These are phyloP conservation scores for Conticribra weissflogii DNA, from an alignment of 108 stramenopile genomes.

Conservation along the genomic window DNA sequence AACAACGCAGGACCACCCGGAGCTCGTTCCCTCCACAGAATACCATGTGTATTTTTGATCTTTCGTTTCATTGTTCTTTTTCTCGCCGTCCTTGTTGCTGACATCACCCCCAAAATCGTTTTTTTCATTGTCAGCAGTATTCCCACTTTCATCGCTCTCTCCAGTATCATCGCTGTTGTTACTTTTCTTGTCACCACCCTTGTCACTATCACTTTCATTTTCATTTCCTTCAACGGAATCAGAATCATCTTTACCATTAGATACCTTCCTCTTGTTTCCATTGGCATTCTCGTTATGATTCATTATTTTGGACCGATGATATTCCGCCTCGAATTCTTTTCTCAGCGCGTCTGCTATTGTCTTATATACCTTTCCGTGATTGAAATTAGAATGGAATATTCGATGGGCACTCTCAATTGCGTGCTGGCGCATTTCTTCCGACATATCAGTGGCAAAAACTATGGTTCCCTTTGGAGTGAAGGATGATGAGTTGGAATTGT, in stretches of 20 bases:
- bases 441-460: slow-evolving; percentile 28
- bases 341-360: slow-evolving; percentile 31
- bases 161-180: not conserved
- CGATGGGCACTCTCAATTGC: slow-evolving; percentile 22
- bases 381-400: slow-evolving; percentile 22
- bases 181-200: slow-evolving; percentile 1
- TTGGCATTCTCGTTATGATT: too few species aligned
- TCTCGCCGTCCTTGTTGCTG: too few species aligned
- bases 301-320: too few species aligned
- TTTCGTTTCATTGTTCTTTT: too few species aligned
- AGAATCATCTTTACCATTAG: not conserved
- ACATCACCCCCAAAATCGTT: too few species aligned
- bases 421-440: slow-evolving; percentile 23
- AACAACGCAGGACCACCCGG: slow-evolving; percentile 31
- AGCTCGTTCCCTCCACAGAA: slow-evolving; percentile 4
- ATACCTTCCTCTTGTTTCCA: too few species aligned
- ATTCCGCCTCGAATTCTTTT: slow-evolving; percentile 13
- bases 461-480: slow-evolving; percentile 4
- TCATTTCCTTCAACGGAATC: not conserved
- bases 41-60: too few species aligned
- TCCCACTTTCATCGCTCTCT: not conserved
- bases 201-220: not conserved
- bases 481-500: slow-evolving; percentile 1
- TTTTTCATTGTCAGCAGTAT: not conserved
- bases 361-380: slow-evolving; percentile 18